A percentile compares a stretch with the other conserved stretches of the same genome.
Conservation (phyloP, 805 yeast genomes). For the Saturnispora sekii region DNA sequence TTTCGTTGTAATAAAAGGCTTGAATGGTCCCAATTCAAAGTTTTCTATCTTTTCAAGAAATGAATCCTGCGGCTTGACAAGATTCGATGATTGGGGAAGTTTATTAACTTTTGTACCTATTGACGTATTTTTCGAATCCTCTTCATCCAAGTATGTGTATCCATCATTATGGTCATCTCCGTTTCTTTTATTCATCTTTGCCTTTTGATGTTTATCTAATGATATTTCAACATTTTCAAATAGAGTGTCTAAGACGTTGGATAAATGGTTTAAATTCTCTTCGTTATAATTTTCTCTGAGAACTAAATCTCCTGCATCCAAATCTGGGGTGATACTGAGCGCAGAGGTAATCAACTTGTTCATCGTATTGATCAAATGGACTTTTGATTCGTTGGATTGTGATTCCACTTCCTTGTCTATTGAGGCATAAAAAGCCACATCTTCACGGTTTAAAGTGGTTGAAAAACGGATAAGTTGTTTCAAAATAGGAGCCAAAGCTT, state of each 20-base stretch:
- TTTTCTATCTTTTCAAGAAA: slow-evolving; percentile 55
- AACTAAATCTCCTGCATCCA: slow-evolving; percentile 20
- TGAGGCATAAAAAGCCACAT: slow-evolving; percentile 64
- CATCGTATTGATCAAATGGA: slow-evolving; percentile 19
- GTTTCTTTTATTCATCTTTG: slow-evolving; percentile 10
- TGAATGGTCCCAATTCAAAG: slow-evolving; percentile 60
- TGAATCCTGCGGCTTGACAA: slow-evolving; percentile 55
- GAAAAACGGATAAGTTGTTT: slow-evolving; percentile 55
- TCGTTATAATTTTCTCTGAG: slow-evolving; percentile 23
- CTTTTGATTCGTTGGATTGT: slow-evolving; percentile 30
- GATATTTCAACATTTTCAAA: slow-evolving; percentile 72
- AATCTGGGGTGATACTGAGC: slow-evolving; percentile 17
- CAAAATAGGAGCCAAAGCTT: slow-evolving; percentile 35
- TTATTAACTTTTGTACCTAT: background rate
- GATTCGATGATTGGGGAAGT: slow-evolving; percentile 10
- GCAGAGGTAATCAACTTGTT: slow-evolving; percentile 32
- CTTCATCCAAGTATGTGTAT: slow-evolving; percentile 45
- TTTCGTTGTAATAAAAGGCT: slow-evolving; percentile 59
- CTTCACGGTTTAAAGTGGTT: slow-evolving; percentile 64
- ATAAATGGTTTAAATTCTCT: slow-evolving; percentile 53
- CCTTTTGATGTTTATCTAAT: slow-evolving; percentile 36
- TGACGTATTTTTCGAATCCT: slow-evolving; percentile 26
- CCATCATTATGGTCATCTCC: slow-evolving; percentile 14
- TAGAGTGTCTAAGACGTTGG: slow-evolving; percentile 54
- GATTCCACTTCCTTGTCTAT: slow-evolving; percentile 42